Conservation (phyloP, 2,329 filamentous ascomycete species). For the Shiraia bambusicola region DNA sequence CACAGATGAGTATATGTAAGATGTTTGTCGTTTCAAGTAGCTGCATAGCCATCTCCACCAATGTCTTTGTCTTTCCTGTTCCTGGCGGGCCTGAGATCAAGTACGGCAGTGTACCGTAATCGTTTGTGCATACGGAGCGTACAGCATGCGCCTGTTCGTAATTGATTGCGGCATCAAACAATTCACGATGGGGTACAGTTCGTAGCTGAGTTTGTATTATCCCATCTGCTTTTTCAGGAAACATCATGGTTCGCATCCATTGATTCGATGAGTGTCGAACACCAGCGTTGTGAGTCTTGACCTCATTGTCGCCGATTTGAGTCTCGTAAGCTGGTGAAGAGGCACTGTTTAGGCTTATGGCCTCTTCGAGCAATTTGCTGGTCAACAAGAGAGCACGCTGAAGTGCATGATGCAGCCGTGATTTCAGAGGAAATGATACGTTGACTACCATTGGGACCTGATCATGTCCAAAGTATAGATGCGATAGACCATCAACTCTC, state of each 20-base stretch:
- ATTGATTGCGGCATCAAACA: conserved; percentile 48
- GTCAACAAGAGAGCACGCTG: conserved; percentile 12
- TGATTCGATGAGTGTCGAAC: conserved; percentile 5
- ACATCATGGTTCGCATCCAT: conserved; percentile 48
- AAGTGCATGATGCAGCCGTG: conserved; percentile 9
- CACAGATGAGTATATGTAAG: conserved; percentile 47
- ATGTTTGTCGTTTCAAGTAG: conserved; percentile 23
- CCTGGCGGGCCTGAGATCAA: conserved; percentile 54
- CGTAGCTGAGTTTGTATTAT: conserved; percentile 44
- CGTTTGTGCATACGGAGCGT: conserved; percentile 42
- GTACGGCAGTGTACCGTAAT: conserved; percentile 51
- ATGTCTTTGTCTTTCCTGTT: conserved; percentile 56
- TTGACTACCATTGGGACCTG: conserved; percentile 22
- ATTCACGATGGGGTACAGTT: conserved; percentile 32
- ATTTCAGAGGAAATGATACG: conserved; percentile 25
- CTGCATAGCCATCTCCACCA: conserved; percentile 49
- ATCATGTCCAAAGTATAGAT: neutral
- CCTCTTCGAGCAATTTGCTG: conserved; percentile 5
- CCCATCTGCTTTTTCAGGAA: conserved; percentile 45
- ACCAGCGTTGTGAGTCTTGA: neutral
- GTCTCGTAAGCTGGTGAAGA: neutral
- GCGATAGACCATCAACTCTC: conserved; percentile 15
- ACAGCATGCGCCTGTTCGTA: conserved; percentile 53
- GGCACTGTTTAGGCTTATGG: neutral
- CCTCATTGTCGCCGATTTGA: neutral